phyloP scores from a whole-genome alignment of 768 basidiomycete species.

The Tulasnella sp. region DNA sequence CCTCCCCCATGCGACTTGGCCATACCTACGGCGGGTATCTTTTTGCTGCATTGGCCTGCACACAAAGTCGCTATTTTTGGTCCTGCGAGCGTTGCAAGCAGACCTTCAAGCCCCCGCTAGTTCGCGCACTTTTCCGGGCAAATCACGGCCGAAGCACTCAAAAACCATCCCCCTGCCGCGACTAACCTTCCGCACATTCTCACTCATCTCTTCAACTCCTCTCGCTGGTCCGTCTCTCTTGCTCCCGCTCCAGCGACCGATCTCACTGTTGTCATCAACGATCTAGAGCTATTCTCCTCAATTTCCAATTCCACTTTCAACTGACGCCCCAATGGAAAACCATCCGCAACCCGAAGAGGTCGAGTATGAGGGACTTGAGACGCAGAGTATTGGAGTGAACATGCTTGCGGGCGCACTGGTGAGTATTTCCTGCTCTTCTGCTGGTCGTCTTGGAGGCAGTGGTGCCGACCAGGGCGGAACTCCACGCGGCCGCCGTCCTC shows the following conservation, averaged over 20 bases:
- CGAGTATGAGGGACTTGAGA: conserved; percentile 63
- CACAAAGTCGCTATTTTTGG: background rate
- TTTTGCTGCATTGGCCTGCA: background rate
- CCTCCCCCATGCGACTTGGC: background rate
- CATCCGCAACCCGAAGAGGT: conserved; percentile 46
- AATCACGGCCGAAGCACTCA: conserved; percentile 6
- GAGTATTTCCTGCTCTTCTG: conserved; percentile 38
- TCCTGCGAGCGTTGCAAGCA: background rate
- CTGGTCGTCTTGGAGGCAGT: background rate
- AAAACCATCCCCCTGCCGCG: conserved; percentile 13
- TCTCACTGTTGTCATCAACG: background rate
- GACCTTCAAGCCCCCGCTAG: background rate
- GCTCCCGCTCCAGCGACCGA: background rate
- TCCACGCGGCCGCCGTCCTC: background rate
- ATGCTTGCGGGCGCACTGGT: conserved; percentile 97
- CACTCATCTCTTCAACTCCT: conserved; percentile 36
- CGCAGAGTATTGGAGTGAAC: conserved; percentile 79
- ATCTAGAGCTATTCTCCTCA: background rate
- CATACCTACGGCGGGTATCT: background rate
- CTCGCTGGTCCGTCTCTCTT: conserved; percentile 19
- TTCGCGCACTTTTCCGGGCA: conserved; percentile 2
- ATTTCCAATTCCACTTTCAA: conserved; percentile 35
- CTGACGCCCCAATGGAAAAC: conserved; percentile 32
- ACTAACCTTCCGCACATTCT: conserved; percentile 29
- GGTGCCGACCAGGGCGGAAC: background rate